Conservation (phyloP, 208 protist species). For the Acanthamoeba sp. region DNA sequence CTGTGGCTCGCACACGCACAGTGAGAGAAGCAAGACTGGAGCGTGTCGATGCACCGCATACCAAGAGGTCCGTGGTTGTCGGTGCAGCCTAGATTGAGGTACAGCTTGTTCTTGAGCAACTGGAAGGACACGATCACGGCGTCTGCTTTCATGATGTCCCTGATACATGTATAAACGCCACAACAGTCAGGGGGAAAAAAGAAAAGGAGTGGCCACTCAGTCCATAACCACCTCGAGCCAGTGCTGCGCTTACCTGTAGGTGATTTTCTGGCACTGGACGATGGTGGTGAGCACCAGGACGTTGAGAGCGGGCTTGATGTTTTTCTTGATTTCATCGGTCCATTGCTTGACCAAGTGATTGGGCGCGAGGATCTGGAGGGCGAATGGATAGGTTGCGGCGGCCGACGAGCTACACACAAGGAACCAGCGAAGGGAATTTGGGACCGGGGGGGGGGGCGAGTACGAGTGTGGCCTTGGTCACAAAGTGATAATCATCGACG, state of each 20-base stretch:
- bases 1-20: neutral
- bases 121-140: constrained; percentile 71
- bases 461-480: neutral
- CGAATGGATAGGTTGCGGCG: too few species aligned
- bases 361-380: constrained; percentile 55
- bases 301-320: constrained; percentile 49
- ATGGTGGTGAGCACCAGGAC: constrained; percentile 72
- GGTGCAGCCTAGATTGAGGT: neutral
- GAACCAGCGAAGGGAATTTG: too few species aligned
- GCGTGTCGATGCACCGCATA: neutral
- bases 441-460: neutral
- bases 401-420: too few species aligned
- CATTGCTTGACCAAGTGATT: constrained; percentile 74
- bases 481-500: neutral
- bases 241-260: constrained; percentile 34
- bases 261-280: constrained; percentile 56
- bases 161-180: neutral
- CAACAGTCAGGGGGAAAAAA: too few species aligned
- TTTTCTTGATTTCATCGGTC: constrained; percentile 62
- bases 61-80: constrained; percentile 9
- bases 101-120: constrained; percentile 54
- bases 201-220: too few species aligned
- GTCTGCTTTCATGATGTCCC: constrained; percentile 72
- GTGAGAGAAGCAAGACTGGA: too few species aligned
- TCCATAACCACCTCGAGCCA: too few species aligned